A percentile compares a stretch with the other conserved stretches of the same genome.
Evolutionary conservation across 192 early-diverging fungal species (phyloP).

Genomic region (Umbelopsis sp.): DNA sequence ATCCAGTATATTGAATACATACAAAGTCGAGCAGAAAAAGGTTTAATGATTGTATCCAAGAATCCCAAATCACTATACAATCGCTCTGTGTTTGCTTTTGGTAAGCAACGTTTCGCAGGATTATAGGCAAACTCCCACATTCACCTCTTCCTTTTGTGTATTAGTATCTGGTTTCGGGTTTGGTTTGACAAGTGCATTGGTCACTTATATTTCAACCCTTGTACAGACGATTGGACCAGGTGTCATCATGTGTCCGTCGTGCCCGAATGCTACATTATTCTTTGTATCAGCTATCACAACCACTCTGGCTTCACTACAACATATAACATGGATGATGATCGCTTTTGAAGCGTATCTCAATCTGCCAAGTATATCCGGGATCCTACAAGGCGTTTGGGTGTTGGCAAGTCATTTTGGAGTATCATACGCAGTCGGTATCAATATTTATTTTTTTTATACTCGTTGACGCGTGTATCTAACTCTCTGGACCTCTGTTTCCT

Average conservation of each 20-base stretch:
- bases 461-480: neutral
- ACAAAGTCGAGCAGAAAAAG: slow-evolving; percentile 64
- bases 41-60: slow-evolving; percentile 60
- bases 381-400: slow-evolving; percentile 51
- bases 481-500: no score
- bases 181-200: slow-evolving; percentile 69
- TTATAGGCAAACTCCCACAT: neutral
- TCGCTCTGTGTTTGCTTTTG: slow-evolving; percentile 61
- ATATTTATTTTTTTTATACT: neutral
- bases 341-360: slow-evolving; percentile 67
- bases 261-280: slow-evolving; percentile 58
- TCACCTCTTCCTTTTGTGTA: neutral
- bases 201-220: slow-evolving; percentile 68
- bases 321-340: slow-evolving; percentile 76
- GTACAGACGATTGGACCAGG: slow-evolving; percentile 73
- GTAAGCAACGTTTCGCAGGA: slow-evolving; percentile 34
- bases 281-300: slow-evolving; percentile 77
- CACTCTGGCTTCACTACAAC: slow-evolving; percentile 67
- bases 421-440: slow-evolving; percentile 59
- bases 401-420: slow-evolving; percentile 67
- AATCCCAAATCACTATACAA: slow-evolving; percentile 72
- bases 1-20: neutral
- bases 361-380: slow-evolving; percentile 18
- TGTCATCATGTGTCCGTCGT: slow-evolving; percentile 66
- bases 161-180: slow-evolving; percentile 70